Evolutionary conservation across 2,329 filamentous ascomycete species (phyloP), one percentile per base, ranked within the genome.

Genomic region (Penicillium sp.): DNA sequence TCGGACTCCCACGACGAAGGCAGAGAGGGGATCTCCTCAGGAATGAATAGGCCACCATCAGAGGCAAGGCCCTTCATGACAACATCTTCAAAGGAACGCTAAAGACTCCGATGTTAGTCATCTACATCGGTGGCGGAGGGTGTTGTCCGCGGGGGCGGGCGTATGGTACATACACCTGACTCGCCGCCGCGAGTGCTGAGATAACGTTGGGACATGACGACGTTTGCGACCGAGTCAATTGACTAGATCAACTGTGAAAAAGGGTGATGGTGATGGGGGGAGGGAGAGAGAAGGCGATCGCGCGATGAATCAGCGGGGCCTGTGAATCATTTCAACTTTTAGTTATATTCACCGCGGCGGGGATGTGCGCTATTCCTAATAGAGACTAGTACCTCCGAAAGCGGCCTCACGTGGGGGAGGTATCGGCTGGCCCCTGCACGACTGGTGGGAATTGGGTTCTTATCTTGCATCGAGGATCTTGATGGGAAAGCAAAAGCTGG

Each of bases 41-140:
- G 93, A 65, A 97, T 89, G 81, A 94, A 97, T 30, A 97, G 87
- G 56, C 93, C 93, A 60, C 92, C 92, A 73, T 97, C 93, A 49
- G 86, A 83, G 60, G 92, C 93, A 59, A 97, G 87, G 48, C 93
- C 93, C 78, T 96, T 96, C 66, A 97, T 83, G 43, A 97, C 92
- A 51, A 93, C 93, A 57, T 93, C 88, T 78, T 97, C 93, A 76
- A 97, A 97, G 55, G 92, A 93, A 69, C 96, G 70, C 75, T 77
- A 59, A 16, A 35, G 19, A 45, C 25, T 40, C 16, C 35, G 30
- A 8, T 28, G 25, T 46, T 42, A 57, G 46, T 46, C 55, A 30
- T 28, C 28, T n/a, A 52, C 68, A 52, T 52, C 22, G 11, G 28
- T 28, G 37, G 51, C 51, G 35, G 35, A 40, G n/a, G 30, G 51